These are phyloP conservation scores for Didymella sp. DNA, from an alignment of 2,329 filamentous ascomycete genomes.

Conservation along the genomic window DNA sequence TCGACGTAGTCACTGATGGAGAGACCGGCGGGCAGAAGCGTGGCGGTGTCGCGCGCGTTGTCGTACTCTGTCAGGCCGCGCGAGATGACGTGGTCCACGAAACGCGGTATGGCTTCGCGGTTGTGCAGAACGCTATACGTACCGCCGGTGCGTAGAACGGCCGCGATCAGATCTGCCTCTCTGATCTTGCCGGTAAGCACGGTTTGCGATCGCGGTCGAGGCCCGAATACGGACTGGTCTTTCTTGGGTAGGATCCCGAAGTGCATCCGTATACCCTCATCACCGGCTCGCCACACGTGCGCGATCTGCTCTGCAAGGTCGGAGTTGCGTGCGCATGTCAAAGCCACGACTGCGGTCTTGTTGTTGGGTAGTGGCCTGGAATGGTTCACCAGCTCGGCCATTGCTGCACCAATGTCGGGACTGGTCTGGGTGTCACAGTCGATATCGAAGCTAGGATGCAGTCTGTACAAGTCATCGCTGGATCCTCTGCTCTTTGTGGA, in stretches of 20 bases:
- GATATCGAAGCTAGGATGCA: not conserved
- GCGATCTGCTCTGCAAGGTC: constrained; percentile 27
- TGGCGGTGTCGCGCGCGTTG: constrained; percentile 33
- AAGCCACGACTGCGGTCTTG: constrained; percentile 29
- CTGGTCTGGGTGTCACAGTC: constrained; percentile 16
- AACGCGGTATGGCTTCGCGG: constrained; percentile 19
- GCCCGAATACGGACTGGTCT: not conserved
- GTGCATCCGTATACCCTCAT: constrained; percentile 31
- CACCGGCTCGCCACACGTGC: constrained; percentile 28
- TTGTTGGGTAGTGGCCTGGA: constrained; percentile 23
- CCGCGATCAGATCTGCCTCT: constrained; percentile 31
- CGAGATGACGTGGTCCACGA: constrained; percentile 30
- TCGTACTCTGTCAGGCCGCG: constrained; percentile 33
- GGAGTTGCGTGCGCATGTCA: constrained; percentile 23
- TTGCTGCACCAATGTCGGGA: constrained; percentile 24
- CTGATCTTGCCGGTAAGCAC: constrained; percentile 6
- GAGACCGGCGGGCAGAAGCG: constrained; percentile 26
- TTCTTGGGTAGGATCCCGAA: constrained; percentile 25
- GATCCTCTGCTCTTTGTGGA: constrained; percentile 28
- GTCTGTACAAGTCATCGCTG: constrained; percentile 19
- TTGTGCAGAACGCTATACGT: constrained; percentile 32
- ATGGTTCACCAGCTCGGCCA: constrained; percentile 23
- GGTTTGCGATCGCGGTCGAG: not conserved
- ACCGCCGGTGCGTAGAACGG: constrained; percentile 30
- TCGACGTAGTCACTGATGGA: constrained; percentile 30